Base-by-base conservation (phyloP, 2,329 filamentous ascomycete genomes). In the Colletotrichum sublineola region DNA sequence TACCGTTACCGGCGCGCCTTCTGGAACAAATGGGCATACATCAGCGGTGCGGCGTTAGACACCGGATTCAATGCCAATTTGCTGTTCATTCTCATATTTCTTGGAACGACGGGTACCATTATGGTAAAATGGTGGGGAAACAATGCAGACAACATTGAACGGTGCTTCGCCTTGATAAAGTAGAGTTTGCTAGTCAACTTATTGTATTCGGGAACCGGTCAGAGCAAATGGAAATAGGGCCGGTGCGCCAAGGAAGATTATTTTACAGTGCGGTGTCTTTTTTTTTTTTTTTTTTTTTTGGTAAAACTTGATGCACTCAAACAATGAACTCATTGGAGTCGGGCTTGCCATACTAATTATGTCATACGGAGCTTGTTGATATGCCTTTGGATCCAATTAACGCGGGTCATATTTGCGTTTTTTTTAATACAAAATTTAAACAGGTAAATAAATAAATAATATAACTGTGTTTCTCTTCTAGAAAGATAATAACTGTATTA, bases 71-170 rank as follows among this genome's bases (percentile, higher is more conserved):
- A 91, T 76, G 80, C 90, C 18, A 89, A 90, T 73, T 84, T 90
- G 84, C 75, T 91, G 71, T 81, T 91, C 33, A 86, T 90, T 38
- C 91, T 91, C 77, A 77, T 91, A 73, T 87, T 86, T 72, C 89
- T 91, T 74, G 86, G 88, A 1, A 85, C 86, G 5, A 90, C 87
- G 80, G 82, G 88, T 29, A 80, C 90, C 9, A 81, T 80, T 18
- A 91, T 91, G 89, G 88, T 88, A 18, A 78, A 88, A 70, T 91
- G 89, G 89, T 91, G 89, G 88, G 89, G 89, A 0, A 91, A 91
- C 75, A 86, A 89, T 74, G 83, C 79, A 38, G 80, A 83, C 24
- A 88, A 81, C 66, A 86, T 86, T 55, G 89, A 91, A 79, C 82
- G 89, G 66, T 91, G 89, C 77, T 91, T 91, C 82, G 86, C 87